phyloP scores from a whole-genome alignment of 169 alveolate genomes.

The Plasmodium coatneyi region DNA sequence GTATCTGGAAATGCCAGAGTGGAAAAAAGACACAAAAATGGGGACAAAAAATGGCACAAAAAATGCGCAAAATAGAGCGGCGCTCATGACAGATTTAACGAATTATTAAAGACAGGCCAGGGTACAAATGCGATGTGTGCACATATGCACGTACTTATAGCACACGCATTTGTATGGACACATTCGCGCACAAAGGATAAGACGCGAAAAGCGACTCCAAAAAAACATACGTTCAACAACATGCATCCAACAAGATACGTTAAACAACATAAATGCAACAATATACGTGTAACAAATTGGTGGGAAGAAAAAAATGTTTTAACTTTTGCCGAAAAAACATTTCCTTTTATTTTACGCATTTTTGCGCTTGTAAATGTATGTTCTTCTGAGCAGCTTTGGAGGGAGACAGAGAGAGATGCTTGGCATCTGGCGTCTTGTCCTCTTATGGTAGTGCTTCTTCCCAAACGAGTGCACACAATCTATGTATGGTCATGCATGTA shows the following conservation, averaged over 20 bases:
- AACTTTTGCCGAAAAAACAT: slow-evolving; percentile 50
- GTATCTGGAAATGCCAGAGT: background rate
- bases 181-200: slow-evolving; percentile 4
- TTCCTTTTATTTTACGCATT: background rate
- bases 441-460: background rate
- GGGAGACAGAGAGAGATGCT: background rate
- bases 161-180: background rate
- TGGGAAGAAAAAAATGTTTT: slow-evolving; percentile 28
- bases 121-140: background rate
- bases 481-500: background rate
- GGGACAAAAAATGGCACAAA: background rate
- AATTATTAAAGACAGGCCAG: slow-evolving; percentile 6
- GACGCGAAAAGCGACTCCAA: background rate
- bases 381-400: background rate
- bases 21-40: background rate
- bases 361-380: background rate
- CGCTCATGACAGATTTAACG: background rate
- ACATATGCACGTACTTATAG: background rate
- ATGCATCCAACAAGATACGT: too few relatives aligned
- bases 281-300: background rate
- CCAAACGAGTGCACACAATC: background rate
- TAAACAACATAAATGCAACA: background rate
- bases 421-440: background rate
- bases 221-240: background rate
- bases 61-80: background rate